Evolutionary conservation across 2,329 filamentous ascomycete species (phyloP).

Genomic region (Epichloe typhina): DNA sequence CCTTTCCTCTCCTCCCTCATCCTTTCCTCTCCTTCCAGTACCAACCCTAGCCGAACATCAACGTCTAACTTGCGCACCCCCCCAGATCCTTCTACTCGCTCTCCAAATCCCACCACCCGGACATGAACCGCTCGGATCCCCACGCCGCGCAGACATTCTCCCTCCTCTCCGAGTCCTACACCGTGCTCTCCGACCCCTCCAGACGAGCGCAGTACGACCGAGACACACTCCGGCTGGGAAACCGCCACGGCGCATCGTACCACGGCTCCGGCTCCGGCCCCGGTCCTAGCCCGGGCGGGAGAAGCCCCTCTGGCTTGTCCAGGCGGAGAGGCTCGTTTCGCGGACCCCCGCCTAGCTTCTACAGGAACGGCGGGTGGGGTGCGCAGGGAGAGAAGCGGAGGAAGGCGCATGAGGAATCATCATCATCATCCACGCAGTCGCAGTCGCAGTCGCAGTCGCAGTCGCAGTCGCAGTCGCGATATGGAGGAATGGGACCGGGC

Average conservation of each 20-base stretch:
- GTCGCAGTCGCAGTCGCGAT: background rate
- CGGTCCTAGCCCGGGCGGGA: constrained; percentile 42
- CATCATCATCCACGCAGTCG: constrained; percentile 14
- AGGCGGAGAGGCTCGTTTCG: constrained; percentile 62
- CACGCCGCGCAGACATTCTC: constrained; percentile 64
- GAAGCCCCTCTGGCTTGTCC: constrained; percentile 70
- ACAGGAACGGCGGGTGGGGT: constrained; percentile 68
- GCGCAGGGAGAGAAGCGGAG: constrained; percentile 44
- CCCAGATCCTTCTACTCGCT: constrained; percentile 70
- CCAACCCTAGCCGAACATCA: too few relatives aligned
- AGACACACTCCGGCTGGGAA: constrained; percentile 31
- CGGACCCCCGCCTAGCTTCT: constrained; percentile 89
- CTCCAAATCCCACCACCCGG: constrained; percentile 85
- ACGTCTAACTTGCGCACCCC: background rate
- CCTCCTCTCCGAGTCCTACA: constrained; percentile 73
- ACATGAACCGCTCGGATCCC: constrained; percentile 71
- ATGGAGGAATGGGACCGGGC: constrained; percentile 46
- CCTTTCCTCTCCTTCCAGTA: background rate
- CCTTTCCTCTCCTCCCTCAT: background rate
- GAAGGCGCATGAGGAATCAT: constrained; percentile 33
- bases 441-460: constrained; percentile 6
- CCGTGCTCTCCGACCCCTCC: constrained; percentile 54
- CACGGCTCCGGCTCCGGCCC: constrained; percentile 32
- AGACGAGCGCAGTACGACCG: constrained; percentile 76
- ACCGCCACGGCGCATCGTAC: constrained; percentile 33